Base-by-base conservation (phyloP, 352 stramenopile genomes). In the Phytopythium vexans region DNA sequence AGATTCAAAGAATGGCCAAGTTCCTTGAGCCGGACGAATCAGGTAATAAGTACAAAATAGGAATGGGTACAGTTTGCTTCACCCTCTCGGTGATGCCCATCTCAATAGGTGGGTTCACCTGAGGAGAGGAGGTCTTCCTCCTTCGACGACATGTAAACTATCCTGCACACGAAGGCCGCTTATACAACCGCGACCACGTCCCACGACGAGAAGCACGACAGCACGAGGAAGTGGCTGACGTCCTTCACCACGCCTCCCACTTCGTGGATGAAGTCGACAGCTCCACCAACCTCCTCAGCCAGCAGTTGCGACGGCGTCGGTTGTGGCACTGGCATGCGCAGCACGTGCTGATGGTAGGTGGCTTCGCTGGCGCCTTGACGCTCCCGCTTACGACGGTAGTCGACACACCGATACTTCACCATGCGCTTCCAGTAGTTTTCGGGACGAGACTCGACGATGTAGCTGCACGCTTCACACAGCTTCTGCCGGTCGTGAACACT, bases 391-490 rank as follows among this genome's bases (percentile, higher is more conserved):
- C 16, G 11, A 4, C 41, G 41, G 32, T 80, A 80, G 32, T 74
- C 64, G 34, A 77, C 66, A 8, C 43, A 65, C 36, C 72, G 62
- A 35, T 77, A 75, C 15, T 56, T 55, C 6, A 77, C 35, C 10
- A 77, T 39, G 5, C 60, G 64, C 33, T 73, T 65, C 41, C 60
- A 52, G 16, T 51, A 42, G 38, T 72, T 69, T 21, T 59, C 64
- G 27, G 50, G 49, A 4, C 64, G 44, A 16, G 57, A 56, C 39
- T 52, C 58, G 6, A 78, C 34, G 12, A 77, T 55, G 42, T 62
- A 75, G 11, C 57, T 54, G 32, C 72, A 82, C 9, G 58, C 57
- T 3, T 75, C 71, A 27, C 71, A 82, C 34, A 78, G 52, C 38
- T 78, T 77, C 8, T 72, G 47, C n/a, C 53, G 41, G 44, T 76